phyloP scores from a whole-genome alignment of 228 moss, liverwort and hornwort genomes.

The Sphagnum magellanicum region DNA sequence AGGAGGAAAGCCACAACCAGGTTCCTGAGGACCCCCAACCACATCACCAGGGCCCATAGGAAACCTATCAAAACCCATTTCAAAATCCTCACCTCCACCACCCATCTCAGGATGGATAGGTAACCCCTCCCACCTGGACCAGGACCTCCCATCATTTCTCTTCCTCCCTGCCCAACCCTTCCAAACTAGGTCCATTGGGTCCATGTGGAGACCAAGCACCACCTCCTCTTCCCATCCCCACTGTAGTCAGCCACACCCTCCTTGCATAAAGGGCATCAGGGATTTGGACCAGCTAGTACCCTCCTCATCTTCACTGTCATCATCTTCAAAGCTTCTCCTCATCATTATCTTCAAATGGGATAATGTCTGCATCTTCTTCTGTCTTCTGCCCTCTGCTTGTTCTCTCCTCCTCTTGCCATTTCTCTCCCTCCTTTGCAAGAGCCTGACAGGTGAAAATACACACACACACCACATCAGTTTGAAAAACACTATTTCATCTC shows the following conservation, averaged over 20 bases:
- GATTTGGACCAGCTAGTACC: slow-evolving; percentile 67
- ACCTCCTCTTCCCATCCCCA: slow-evolving; percentile 62
- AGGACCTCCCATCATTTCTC: slow-evolving; percentile 45
- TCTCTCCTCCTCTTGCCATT: slow-evolving; percentile 90
- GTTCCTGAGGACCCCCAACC: slow-evolving; percentile 80
- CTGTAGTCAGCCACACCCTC: slow-evolving; percentile 67
- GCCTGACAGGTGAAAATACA: slow-evolving; percentile 28
- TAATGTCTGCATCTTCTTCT: slow-evolving; percentile 86
- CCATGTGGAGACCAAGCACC: slow-evolving; percentile 86
- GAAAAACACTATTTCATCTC: slow-evolving; percentile 73
- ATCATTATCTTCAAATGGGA: slow-evolving; percentile 95
- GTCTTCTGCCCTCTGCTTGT: slow-evolving; percentile 68
- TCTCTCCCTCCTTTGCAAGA: slow-evolving; percentile 75
- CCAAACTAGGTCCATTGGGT: slow-evolving; percentile 56
- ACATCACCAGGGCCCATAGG: slow-evolving; percentile 2
- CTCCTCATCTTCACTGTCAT: slow-evolving; percentile 94
- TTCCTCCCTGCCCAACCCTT: slow-evolving; percentile 81
- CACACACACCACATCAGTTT: too few relatives aligned
- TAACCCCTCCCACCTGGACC: slow-evolving; percentile 78
- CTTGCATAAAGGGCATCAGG: slow-evolving; percentile 34
- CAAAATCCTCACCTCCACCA: slow-evolving; percentile 64
- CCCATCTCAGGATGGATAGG: slow-evolving; percentile 96
- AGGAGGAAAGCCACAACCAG: slow-evolving; percentile 76
- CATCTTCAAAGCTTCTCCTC: slow-evolving; percentile 92
- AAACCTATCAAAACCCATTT: slow-evolving; percentile 87